Conservation (phyloP, 306 rosid species). For the Cucumis hystrix region DNA sequence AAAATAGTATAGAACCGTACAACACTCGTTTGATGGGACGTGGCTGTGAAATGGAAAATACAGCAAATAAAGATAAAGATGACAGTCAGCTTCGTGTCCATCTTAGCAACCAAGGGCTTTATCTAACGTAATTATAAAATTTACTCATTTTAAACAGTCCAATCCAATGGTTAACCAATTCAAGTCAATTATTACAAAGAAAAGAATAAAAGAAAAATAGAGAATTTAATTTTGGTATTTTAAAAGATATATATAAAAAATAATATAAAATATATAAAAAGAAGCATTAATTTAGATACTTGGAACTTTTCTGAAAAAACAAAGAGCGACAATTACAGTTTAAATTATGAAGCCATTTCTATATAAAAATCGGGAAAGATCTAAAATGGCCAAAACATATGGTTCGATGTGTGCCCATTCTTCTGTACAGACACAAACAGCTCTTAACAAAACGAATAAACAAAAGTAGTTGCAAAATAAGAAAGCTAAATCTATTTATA, state of each 20-base stretch:
- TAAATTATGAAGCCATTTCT: neutral
- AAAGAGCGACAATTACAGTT: neutral
- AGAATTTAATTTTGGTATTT: too few relatives aligned
- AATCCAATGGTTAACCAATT: neutral
- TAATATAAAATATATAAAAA: neutral
- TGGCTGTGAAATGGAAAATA: neutral
- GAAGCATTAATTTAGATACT: neutral
- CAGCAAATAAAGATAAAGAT: neutral
- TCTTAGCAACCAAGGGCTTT: neutral
- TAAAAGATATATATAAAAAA: too few relatives aligned
- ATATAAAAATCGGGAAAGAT: neutral
- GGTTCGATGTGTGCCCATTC: neutral
- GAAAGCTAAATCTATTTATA: too few relatives aligned
- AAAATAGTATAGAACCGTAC: neutral
- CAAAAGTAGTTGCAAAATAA: neutral
- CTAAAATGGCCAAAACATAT: conserved; percentile 3
- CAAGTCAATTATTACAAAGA: neutral
- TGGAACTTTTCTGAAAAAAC: conserved; percentile 4
- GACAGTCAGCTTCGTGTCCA: neutral
- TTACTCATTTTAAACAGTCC: neutral
- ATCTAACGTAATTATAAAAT: neutral
- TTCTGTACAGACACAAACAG: conserved; percentile 2
- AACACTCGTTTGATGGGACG: neutral
- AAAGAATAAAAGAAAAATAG: too few relatives aligned
- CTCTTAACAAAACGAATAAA: conserved; percentile 9